These are phyloP conservation scores for Penstemon eatonii DNA, from an alignment of 257 asterid species.

Conservation along the genomic window DNA sequence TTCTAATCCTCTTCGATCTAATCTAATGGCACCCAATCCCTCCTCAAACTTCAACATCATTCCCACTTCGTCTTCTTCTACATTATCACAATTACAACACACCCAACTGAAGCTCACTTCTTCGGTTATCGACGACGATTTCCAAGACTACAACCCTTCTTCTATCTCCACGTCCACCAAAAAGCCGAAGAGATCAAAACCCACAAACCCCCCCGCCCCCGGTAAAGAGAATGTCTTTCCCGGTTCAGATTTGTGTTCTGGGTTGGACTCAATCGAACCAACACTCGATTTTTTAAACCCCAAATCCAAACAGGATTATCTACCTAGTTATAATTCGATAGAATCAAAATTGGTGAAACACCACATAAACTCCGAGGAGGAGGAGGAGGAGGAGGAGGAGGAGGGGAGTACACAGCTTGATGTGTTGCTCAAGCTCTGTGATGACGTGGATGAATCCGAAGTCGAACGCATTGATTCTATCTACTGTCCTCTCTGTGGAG, in stretches of 20 bases:
- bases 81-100: conserved; percentile 1
- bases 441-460: conserved; percentile 39
- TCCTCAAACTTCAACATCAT: conserved; percentile 28
- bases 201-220: conserved; percentile 15
- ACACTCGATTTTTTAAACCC: conserved; percentile 41
- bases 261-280: conserved; percentile 62
- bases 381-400: conserved; percentile 39
- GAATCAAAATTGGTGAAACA: conserved; percentile 32
- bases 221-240: conserved; percentile 52
- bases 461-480: conserved; percentile 33
- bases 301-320: conserved; percentile 11
- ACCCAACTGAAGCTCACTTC: conserved; percentile 18
- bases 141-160: conserved; percentile 53
- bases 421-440: conserved; percentile 72
- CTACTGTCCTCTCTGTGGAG: conserved; percentile 81
- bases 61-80: conserved; percentile 34
- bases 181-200: conserved; percentile 33
- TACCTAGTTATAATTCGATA: conserved; percentile 12
- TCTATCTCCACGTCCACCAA: conserved; percentile 39
- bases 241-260: conserved; percentile 40
- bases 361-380: conserved; percentile 30
- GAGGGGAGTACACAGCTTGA: conserved; percentile 55
- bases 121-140: conserved; percentile 48
- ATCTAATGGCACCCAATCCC: conserved; percentile 46
- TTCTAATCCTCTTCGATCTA: background rate